Base-by-base conservation (phyloP, 352 stramenopile species). In the Peronospora tabacina region DNA sequence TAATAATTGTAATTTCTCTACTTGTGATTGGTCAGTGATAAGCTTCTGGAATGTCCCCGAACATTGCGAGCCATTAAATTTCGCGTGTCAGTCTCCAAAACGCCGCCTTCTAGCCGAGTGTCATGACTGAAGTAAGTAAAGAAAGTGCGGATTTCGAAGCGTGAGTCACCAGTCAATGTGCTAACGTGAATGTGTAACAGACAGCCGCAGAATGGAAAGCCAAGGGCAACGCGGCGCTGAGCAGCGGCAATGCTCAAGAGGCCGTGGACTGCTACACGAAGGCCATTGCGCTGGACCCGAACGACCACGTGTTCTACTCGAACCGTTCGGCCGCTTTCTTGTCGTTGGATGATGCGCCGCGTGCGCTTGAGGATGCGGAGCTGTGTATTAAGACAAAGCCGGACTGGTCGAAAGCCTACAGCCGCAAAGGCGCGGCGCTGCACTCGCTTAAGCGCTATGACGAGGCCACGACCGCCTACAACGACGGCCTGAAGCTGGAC, bases 241-340 rank as follows among this genome's bases (percentile, higher is more conserved):
- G 95, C 65, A 76, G 74, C 2, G 90, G 94, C 44, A 93, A 99
- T 55, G 79, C 89, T 34, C 84, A 97, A 28, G 85, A 97, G 51
- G 96, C 97, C 24, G 97, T 99, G 30, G 72, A 93, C 48, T 89
- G 85, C 60, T 99, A 99, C 82, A 95, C 94, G 20, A 69, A 98
- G 60, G 96, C 96, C 45, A 98, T 99, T 56, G 87, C 88, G 32
- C 54, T 98, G 33, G 86, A 99, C 63, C 79, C 86, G 45, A 79
- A 66, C 55, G 97, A 98, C 69, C 90, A 98, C 69, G 90, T 99
- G 10, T 98, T 98, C 68, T 99, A 94, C 71, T 98, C 87, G 44
- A 99, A 99, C 77, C 87, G 97, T 30, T 98, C 91, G 49, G 97
- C 96, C n/a, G 97, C 97, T 26, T 98, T 98, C 60, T 67, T 99